Conservation (phyloP, 208 protist genomes). For the Trypanosoma avium region DNA sequence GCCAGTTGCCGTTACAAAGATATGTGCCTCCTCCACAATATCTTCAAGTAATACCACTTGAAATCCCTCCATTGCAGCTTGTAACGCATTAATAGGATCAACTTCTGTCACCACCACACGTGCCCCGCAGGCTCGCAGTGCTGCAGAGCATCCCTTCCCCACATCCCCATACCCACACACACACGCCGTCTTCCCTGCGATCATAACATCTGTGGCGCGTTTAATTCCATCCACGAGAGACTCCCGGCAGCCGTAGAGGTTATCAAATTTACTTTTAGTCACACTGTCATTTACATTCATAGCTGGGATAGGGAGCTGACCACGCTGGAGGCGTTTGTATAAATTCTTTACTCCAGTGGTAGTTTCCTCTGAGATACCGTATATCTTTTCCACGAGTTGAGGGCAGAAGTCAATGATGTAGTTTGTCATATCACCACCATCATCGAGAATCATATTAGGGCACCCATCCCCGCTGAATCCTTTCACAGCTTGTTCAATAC, state of each 20-base stretch:
- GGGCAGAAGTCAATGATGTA: constrained; percentile 94
- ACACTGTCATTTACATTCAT: constrained; percentile 99
- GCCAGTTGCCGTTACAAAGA: constrained; percentile 99
- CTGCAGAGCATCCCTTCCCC: constrained; percentile 98
- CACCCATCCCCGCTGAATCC: constrained; percentile 84
- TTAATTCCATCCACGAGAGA: constrained; percentile 99
- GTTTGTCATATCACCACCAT: constrained; percentile 99
- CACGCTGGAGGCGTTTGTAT: constrained; percentile 95
- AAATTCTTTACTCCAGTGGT: constrained; percentile 99
- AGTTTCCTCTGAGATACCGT: constrained; percentile 99
- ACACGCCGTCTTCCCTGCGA: constrained; percentile 98
- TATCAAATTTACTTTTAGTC: constrained; percentile 99
- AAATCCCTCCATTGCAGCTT: constrained; percentile 99
- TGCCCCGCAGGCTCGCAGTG: constrained; percentile 95
- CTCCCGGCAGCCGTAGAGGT: constrained; percentile 99
- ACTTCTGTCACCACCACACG: constrained; percentile 99
- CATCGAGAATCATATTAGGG: constrained; percentile 99
- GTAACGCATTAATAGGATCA: constrained; percentile 99
- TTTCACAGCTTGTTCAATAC: constrained; percentile 95
- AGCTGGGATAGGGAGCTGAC: constrained; percentile 96
- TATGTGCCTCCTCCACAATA: constrained; percentile 86
- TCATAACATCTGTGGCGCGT: constrained; percentile 99
- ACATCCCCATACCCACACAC: constrained; percentile 99
- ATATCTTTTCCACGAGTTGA: constrained; percentile 92
- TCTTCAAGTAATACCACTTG: constrained; percentile 97